Conservation (phyloP, 176 grass and related monocot species). For the Triticum timopheevii region DNA sequence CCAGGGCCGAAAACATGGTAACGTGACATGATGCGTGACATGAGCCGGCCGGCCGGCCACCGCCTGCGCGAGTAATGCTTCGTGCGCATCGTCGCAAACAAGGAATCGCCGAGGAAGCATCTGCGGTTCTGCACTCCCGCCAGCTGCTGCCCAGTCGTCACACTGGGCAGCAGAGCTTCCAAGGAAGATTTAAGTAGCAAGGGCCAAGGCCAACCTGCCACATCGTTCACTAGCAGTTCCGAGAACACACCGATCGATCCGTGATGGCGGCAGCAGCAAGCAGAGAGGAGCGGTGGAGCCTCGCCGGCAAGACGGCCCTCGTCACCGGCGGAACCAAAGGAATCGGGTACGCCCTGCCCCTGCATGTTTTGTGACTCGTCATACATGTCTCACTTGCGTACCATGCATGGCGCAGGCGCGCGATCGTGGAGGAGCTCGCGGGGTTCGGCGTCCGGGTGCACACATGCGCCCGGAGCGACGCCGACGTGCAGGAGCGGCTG, state of each 20-base stretch:
- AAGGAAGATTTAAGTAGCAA: neutral
- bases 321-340: conserved; percentile 21
- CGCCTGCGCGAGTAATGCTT: neutral
- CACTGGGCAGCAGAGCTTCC: neutral
- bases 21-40: no score
- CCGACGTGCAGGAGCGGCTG: conserved; percentile 35
- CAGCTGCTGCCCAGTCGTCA: neutral
- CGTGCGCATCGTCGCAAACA: neutral
- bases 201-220: neutral
- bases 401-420: conserved; percentile 1
- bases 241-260: neutral
- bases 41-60: neutral
- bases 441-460: conserved; percentile 47
- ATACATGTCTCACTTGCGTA: neutral
- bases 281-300: conserved; percentile 10
- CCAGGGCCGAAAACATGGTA: no score
- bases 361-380: neutral
- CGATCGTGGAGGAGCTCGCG: conserved; percentile 55
- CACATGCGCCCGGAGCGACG: conserved; percentile 40
- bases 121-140: neutral
- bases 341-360: neutral
- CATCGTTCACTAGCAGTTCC: neutral
- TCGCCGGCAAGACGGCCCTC: conserved; percentile 18
- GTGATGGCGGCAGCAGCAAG: neutral
- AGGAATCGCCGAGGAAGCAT: conserved; percentile 16